phyloP scores from a whole-genome alignment of 2,329 filamentous ascomycete species.

The Alternaria sp. region DNA sequence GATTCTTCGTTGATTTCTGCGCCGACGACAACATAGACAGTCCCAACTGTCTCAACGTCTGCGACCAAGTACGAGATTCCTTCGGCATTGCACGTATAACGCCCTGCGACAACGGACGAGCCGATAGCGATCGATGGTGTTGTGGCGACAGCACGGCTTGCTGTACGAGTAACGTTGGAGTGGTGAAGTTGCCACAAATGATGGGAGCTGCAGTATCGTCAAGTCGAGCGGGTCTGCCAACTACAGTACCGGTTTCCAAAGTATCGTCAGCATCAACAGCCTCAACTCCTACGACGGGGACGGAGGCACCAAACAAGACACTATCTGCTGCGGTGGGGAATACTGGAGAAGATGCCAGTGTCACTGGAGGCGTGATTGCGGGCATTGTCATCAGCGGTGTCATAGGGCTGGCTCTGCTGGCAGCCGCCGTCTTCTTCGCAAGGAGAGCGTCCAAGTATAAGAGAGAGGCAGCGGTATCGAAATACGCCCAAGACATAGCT shows the following conservation, averaged over 20 bases:
- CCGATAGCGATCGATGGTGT: too few species aligned
- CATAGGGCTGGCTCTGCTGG: slow-evolving; percentile 20
- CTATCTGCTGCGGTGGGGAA: too few species aligned
- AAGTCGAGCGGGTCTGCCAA: background rate
- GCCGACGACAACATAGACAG: background rate
- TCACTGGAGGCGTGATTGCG: slow-evolving; percentile 15
- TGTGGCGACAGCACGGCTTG: background rate
- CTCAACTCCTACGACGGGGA: background rate
- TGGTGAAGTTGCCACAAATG: background rate
- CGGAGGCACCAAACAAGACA: background rate
- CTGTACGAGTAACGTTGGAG: background rate
- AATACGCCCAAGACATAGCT: background rate
- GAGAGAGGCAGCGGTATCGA: background rate
- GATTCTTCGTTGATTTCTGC: background rate
- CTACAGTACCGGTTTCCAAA: background rate
- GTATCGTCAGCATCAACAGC: background rate
- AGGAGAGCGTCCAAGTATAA: slow-evolving; percentile 10
- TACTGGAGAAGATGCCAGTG: too few species aligned
- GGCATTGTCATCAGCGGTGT: slow-evolving; percentile 25
- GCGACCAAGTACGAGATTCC: background rate
- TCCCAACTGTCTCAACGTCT: background rate
- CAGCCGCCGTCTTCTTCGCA: slow-evolving; percentile 21
- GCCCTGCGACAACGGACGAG: background rate
- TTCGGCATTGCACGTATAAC: background rate
- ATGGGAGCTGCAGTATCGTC: background rate